Conservation (phyloP, 176 grass and related monocot genomes). For the Guadua angustifolia region DNA sequence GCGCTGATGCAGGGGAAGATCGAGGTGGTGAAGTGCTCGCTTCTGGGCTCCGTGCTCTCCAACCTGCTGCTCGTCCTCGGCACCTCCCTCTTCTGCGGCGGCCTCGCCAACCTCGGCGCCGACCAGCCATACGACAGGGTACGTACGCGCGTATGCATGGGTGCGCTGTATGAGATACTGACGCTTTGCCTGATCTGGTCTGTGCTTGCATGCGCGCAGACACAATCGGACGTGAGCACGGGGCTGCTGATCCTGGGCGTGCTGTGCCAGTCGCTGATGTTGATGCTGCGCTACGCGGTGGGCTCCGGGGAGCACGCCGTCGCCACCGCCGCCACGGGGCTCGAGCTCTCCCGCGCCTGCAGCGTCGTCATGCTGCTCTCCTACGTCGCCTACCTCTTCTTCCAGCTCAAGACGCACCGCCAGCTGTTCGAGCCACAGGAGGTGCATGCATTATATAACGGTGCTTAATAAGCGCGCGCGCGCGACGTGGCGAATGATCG, state of each 20-base stretch:
- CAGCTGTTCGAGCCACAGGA: conserved; percentile 82
- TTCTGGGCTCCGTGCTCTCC: conserved; percentile 91
- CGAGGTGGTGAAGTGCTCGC: conserved; percentile 86
- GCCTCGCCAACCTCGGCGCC: conserved; percentile 62
- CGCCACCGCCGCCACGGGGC: conserved; percentile 32
- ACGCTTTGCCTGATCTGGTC: neutral
- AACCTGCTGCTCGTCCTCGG: conserved; percentile 95
- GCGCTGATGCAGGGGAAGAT: conserved; percentile 74
- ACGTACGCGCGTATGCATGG: neutral
- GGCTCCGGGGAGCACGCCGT: conserved; percentile 42
- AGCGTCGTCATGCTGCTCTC: conserved; percentile 84
- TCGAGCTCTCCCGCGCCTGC: conserved; percentile 79
- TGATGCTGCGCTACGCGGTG: conserved; percentile 72
- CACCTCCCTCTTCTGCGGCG: conserved; percentile 79
- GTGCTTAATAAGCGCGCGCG: neutral
- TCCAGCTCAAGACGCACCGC: conserved; percentile 93
- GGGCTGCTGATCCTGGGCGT: conserved; percentile 72
- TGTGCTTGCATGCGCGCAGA: neutral
- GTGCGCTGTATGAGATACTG: too few relatives aligned
- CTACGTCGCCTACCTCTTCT: conserved; percentile 87
- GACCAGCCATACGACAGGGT: conserved; percentile 73
- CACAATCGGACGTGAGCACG: conserved; percentile 72
- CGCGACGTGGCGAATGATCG: neutral
- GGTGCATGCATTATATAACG: conserved; percentile 18
- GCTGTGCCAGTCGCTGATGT: conserved; percentile 77